phyloP scores from a whole-genome alignment of 257 asterid species.

The Datura wrightii region DNA sequence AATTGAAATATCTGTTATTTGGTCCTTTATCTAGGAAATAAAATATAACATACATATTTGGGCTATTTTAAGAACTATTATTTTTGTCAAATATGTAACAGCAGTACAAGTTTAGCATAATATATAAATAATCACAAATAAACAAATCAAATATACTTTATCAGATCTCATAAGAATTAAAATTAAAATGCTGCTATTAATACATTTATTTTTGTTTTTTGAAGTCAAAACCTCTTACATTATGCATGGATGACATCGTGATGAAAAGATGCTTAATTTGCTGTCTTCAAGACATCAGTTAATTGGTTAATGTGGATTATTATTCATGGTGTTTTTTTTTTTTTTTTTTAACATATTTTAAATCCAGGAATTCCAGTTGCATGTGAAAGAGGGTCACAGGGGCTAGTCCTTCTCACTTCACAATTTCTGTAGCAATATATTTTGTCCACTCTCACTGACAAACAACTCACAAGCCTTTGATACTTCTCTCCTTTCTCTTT shows the following conservation, averaged over 20 bases:
- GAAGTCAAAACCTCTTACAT: not conserved
- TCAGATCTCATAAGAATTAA: not conserved
- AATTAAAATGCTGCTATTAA: not conserved
- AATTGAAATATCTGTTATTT: not conserved
- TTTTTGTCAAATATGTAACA: no score
- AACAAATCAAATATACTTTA: not conserved
- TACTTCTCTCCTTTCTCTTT: not conserved
- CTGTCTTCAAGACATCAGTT: not conserved
- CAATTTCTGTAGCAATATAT: conserved; percentile 17
- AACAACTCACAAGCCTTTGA: conserved; percentile 38
- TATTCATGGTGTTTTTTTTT: not conserved
- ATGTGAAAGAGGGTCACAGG: conserved; percentile 30
- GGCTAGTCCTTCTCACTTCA: not conserved
- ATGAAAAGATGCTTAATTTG: conserved; percentile 20
- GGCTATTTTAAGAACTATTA: no score
- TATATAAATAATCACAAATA: not conserved
- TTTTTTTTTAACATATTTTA: not conserved
- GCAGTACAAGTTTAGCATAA: no score
- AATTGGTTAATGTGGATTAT: not conserved
- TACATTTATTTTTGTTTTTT: not conserved
- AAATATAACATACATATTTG: no score
- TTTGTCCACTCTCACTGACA: conserved; percentile 35
- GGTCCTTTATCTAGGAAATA: no score
- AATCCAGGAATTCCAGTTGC: not conserved
- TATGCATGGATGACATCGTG: not conserved